phyloP scores from a whole-genome alignment of 2,329 filamentous ascomycete genomes.

The Ceratocystiopsis sp. region DNA sequence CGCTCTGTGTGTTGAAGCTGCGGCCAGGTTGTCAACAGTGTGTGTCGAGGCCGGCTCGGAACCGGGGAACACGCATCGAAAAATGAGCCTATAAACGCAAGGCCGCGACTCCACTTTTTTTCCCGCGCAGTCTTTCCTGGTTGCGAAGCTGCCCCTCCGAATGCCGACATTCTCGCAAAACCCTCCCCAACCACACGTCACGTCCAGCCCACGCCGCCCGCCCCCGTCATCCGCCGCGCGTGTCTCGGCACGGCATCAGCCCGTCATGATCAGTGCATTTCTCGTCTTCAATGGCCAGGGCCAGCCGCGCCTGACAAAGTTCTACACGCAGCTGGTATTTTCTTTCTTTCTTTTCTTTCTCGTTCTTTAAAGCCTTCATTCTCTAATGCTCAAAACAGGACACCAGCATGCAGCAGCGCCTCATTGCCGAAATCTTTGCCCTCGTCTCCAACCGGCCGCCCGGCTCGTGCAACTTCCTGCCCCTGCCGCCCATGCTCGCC shows the following conservation, averaged over 20 bases:
- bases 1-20: too few species aligned
- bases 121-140: too few species aligned
- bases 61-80: too few species aligned
- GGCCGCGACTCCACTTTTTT: too few species aligned
- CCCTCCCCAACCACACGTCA: too few species aligned
- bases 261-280: constrained; percentile 89
- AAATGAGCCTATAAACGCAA: too few species aligned
- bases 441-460: constrained; percentile 81
- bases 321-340: constrained; percentile 84
- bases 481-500: constrained; percentile 50
- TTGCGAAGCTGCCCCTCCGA: too few species aligned
- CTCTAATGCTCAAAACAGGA: constrained; percentile 40
- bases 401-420: constrained; percentile 87
- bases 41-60: neutral
- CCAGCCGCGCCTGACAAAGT: constrained; percentile 91
- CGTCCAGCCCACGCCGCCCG: too few species aligned
- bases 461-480: constrained; percentile 96
- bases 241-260: too few species aligned
- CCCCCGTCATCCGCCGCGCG: too few species aligned
- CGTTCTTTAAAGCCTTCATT: neutral
- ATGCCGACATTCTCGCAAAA: too few species aligned
- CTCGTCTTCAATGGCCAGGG: constrained; percentile 98
- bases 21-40: too few species aligned
- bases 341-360: constrained; percentile 1
- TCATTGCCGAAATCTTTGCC: constrained; percentile 93